phyloP scores from a whole-genome alignment of 345 rosid genomes.

The Salix suchowensis region DNA sequence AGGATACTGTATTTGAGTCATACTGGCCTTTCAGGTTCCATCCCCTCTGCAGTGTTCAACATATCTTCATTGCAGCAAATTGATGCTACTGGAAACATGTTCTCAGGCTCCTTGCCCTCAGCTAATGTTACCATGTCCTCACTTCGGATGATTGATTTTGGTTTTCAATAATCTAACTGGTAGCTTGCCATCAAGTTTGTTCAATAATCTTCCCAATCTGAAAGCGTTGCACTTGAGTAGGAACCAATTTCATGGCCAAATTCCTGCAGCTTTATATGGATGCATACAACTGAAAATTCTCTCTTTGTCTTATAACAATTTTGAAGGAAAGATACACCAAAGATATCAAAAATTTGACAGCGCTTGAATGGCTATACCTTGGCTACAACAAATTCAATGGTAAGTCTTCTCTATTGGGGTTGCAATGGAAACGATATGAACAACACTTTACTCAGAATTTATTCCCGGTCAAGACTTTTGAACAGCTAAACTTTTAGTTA shows the following conservation, averaged over 20 bases:
- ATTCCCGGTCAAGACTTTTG: too few species aligned
- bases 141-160: not conserved
- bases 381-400: slow-evolving; percentile 3
- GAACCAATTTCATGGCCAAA: slow-evolving; percentile 14
- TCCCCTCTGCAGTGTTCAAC: slow-evolving; percentile 6
- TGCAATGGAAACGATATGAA: too few species aligned
- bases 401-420: not conserved
- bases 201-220: slow-evolving; percentile 2
- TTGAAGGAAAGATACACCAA: too few species aligned
- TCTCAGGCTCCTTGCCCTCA: too few species aligned
- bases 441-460: too few species aligned
- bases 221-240: not conserved
- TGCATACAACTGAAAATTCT: not conserved
- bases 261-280: slow-evolving; percentile 1
- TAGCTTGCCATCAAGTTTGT: not conserved
- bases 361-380: not conserved
- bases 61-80: not conserved
- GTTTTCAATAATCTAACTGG: slow-evolving; percentile 10
- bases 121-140: too few species aligned
- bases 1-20: not conserved
- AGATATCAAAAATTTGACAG: too few species aligned
- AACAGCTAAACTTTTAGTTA: too few species aligned
- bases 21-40: slow-evolving; percentile 13
- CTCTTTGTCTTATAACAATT: too few species aligned
- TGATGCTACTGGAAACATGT: not conserved